Conservation (phyloP, 768 basidiomycete genomes). For the Albatrellus ellisii region DNA sequence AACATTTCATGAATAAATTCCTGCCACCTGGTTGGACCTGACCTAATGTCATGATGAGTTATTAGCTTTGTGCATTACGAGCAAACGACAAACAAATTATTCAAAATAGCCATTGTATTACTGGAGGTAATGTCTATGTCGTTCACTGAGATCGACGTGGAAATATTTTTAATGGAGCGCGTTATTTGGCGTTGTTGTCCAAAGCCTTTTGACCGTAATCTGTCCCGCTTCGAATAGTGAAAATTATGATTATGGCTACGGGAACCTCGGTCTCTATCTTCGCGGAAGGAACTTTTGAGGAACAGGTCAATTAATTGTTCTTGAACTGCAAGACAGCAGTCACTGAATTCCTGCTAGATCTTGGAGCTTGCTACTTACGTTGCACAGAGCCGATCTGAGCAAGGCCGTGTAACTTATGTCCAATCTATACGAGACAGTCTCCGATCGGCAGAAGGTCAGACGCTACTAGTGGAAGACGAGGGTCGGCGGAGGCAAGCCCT, state of each 20-base stretch:
- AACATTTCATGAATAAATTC: too few species aligned
- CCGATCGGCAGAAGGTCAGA: conserved; percentile 35
- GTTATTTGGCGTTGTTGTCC: background rate
- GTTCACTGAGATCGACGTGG: too few species aligned
- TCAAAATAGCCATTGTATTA: too few species aligned
- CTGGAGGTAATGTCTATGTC: too few species aligned
- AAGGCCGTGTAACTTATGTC: conserved; percentile 47
- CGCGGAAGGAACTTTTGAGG: conserved; percentile 80
- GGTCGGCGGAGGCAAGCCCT: conserved; percentile 40
- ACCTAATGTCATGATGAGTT: too few species aligned
- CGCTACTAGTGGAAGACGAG: conserved; percentile 40
- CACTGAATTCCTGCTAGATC: conserved; percentile 32
- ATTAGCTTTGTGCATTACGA: too few species aligned
- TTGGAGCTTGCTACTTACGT: conserved; percentile 70
- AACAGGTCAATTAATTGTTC: conserved; percentile 40
- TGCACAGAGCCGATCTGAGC: conserved; percentile 51
- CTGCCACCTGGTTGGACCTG: too few species aligned
- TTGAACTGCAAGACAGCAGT: background rate
- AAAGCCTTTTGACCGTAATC: background rate
- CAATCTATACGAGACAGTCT: conserved; percentile 55
- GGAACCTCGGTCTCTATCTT: conserved; percentile 66
- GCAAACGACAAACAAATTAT: too few species aligned
- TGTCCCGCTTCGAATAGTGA: too few species aligned
- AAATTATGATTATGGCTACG: conserved; percentile 45
- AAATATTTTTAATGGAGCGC: too few species aligned